phyloP scores from a whole-genome alignment of 2,329 filamentous ascomycete species.

The Penicillium sp. region DNA sequence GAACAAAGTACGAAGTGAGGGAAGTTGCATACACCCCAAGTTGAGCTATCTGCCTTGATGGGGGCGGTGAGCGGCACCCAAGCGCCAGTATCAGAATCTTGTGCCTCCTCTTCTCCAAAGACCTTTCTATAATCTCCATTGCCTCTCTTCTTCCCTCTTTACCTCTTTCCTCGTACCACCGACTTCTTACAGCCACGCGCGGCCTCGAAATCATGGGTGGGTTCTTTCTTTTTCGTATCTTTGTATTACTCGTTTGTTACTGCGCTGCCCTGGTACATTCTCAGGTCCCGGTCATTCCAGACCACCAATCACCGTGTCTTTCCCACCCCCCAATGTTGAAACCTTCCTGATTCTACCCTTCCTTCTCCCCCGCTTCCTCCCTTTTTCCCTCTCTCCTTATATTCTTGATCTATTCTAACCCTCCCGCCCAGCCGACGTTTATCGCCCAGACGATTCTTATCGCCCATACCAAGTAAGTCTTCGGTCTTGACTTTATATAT shows the following conservation, averaged over 20 bases:
- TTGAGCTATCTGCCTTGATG: not conserved
- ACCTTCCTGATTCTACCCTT: slow-evolving; percentile 23
- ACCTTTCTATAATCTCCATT: not conserved
- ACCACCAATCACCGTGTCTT: slow-evolving; percentile 20
- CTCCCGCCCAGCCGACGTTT: slow-evolving; percentile 44
- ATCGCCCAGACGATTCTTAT: slow-evolving; percentile 45
- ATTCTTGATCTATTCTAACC: slow-evolving; percentile 9
- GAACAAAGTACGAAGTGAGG: not conserved
- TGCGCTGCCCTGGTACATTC: slow-evolving; percentile 21
- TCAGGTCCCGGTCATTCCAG: slow-evolving; percentile 23
- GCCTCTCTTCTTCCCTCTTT: slow-evolving; percentile 7
- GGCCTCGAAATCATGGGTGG: slow-evolving; percentile 24
- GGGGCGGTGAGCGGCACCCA: slow-evolving; percentile 6
- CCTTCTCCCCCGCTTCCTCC: slow-evolving; percentile 7
- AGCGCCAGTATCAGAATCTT: not conserved
- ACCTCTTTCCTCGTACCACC: slow-evolving; percentile 11
- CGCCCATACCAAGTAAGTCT: slow-evolving; percentile 49
- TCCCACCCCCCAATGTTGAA: slow-evolving; percentile 15
- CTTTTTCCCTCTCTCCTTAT: slow-evolving; percentile 7
- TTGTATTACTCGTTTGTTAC: slow-evolving; percentile 20
- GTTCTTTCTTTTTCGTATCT: slow-evolving; percentile 21
- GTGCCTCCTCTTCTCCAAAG: not conserved
- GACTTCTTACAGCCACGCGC: slow-evolving; percentile 8
- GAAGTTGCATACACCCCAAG: not conserved
- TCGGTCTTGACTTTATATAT: not conserved